Conservation (phyloP, 2,329 filamentous ascomycete genomes). For the Gaeumannomyces sp. region DNA sequence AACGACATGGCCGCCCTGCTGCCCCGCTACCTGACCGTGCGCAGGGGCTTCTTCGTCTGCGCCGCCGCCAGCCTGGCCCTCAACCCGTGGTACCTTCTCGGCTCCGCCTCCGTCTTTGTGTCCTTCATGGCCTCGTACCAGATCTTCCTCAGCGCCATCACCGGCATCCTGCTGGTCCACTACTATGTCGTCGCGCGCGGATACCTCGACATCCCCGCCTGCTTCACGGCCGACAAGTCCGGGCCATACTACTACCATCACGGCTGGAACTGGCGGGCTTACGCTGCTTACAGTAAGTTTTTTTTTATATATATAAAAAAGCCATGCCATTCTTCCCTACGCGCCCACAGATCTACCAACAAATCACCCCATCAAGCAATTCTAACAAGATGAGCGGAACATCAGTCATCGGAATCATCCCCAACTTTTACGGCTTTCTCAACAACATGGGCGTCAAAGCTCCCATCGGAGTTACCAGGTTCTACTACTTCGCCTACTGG, state of each 20-base stretch:
- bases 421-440: conserved; percentile 36
- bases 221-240: conserved; percentile 17
- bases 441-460: conserved; percentile 32
- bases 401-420: conserved; percentile 26
- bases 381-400: too few relatives aligned
- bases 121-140: conserved; percentile 35
- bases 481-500: conserved; percentile 52
- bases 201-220: conserved; percentile 27
- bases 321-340: too few relatives aligned
- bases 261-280: conserved; percentile 16
- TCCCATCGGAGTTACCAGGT: conserved; percentile 29
- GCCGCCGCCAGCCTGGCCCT: conserved; percentile 16
- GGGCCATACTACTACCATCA: conserved; percentile 16
- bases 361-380: too few relatives aligned
- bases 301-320: too few relatives aligned
- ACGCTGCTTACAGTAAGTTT: conserved; percentile 15
- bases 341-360: too few relatives aligned
- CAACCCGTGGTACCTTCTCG: conserved; percentile 17
- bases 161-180: conserved; percentile 34
- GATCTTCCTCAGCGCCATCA: conserved; percentile 34
- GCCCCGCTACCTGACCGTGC: conserved; percentile 34
- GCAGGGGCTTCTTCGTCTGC: conserved; percentile 31
- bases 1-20: conserved; percentile 25
- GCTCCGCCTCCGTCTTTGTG: conserved; percentile 30
- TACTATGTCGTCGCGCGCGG: conserved; percentile 34